Conservation (phyloP, 2,329 filamentous ascomycete genomes). For the Camptophora hylomeconis region DNA sequence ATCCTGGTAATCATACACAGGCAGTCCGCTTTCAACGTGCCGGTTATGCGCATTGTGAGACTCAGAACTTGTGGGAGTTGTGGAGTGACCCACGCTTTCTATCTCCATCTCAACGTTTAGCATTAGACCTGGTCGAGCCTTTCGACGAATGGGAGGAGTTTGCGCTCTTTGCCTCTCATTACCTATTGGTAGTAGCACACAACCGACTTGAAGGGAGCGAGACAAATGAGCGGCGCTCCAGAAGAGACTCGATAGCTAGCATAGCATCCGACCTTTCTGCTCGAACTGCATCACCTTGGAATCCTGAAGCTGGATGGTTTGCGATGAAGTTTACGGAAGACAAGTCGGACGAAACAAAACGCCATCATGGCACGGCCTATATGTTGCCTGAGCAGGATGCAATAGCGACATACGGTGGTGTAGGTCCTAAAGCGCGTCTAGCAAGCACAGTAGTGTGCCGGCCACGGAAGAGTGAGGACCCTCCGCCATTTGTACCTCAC, state of each 20-base stretch:
- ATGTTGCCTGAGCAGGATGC: slow-evolving; percentile 26
- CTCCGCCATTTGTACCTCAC: slow-evolving; percentile 32
- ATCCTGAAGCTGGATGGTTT: slow-evolving; percentile 11
- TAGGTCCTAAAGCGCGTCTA: slow-evolving; percentile 34
- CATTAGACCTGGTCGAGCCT: slow-evolving; percentile 59
- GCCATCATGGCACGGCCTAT: slow-evolving; percentile 47
- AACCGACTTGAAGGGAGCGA: slow-evolving; percentile 14
- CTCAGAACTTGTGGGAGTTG: slow-evolving; percentile 65
- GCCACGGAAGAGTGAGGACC: slow-evolving; percentile 35
- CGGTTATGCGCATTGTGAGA: slow-evolving; percentile 54
- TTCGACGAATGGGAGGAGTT: slow-evolving; percentile 98
- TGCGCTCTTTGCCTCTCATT: slow-evolving; percentile 70
- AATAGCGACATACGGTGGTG: slow-evolving; percentile 29
- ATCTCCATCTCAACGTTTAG: slow-evolving; percentile 41
- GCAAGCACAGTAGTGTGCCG: slow-evolving; percentile 34
- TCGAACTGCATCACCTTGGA: slow-evolving; percentile 15
- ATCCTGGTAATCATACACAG: slow-evolving; percentile 56
- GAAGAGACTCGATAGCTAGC: slow-evolving; percentile 15
- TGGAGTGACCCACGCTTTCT: slow-evolving; percentile 64
- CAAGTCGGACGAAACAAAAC: slow-evolving; percentile 31
- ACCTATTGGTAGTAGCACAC: slow-evolving; percentile 44
- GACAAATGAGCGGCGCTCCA: slow-evolving; percentile 8
- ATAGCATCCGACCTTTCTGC: slow-evolving; percentile 16
- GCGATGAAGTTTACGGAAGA: slow-evolving; percentile 25
- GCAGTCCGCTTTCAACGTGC: slow-evolving; percentile 49